Evolutionary conservation across 83 land plant genomes (phyloP).

Genomic region (Picea abies): DNA sequence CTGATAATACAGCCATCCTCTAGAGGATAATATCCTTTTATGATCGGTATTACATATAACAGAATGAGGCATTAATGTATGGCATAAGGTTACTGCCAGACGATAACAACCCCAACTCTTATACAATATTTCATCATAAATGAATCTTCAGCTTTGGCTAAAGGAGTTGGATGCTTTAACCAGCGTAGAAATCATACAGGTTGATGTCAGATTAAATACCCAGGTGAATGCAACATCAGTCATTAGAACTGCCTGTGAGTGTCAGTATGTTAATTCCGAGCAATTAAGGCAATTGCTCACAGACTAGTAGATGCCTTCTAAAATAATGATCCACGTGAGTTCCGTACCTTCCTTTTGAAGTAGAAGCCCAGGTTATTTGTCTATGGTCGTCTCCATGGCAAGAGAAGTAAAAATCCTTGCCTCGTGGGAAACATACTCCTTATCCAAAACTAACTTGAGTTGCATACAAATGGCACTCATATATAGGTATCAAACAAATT

Average conservation of each 20-base stretch:
- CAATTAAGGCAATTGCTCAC: constrained; percentile 16
- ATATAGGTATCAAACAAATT: constrained; percentile 10
- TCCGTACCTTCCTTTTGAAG: constrained; percentile 2
- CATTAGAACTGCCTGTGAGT: background rate
- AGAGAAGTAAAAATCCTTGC: constrained; percentile 2
- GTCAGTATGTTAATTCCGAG: constrained; percentile 11
- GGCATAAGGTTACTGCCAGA: constrained; percentile 3
- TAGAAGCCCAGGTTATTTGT: background rate
- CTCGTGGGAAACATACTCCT: background rate
- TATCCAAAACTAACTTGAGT: constrained; percentile 13
- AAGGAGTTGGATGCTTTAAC: constrained; percentile 1
- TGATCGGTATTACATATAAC: constrained; percentile 2
- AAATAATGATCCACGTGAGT: constrained; percentile 6
- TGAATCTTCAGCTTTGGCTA: background rate
- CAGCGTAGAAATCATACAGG: background rate
- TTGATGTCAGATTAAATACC: constrained; percentile 6
- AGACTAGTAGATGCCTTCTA: constrained; percentile 7
- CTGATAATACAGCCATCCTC: background rate
- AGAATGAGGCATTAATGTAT: background rate
- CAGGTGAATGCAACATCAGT: constrained; percentile 6
- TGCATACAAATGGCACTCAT: background rate
- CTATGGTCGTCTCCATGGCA: background rate
- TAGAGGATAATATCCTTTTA: background rate
- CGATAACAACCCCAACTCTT: background rate
- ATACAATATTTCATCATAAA: constrained; percentile 10